Conservation (phyloP, 2,329 filamentous ascomycete genomes). For the Rhexocercosporidium sp. region DNA sequence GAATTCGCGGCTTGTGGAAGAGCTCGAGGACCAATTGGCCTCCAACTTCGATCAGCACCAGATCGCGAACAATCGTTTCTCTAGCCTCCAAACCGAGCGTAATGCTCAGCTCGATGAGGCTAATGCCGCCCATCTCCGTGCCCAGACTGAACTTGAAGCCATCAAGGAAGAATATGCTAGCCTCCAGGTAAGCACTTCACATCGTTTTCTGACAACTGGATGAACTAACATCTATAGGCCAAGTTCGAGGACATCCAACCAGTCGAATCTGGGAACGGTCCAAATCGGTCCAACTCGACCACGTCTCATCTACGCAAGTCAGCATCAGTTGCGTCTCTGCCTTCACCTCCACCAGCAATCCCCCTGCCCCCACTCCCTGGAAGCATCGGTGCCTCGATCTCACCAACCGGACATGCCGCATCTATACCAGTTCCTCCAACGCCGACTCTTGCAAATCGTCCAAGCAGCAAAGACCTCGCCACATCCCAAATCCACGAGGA, state of each 20-base stretch:
- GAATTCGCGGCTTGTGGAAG: slow-evolving; percentile 88
- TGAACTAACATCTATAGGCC: slow-evolving; percentile 49
- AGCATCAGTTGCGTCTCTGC: slow-evolving; percentile 79
- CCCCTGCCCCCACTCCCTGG: slow-evolving; percentile 90
- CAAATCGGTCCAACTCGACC: slow-evolving; percentile 62
- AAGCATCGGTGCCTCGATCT: slow-evolving; percentile 52
- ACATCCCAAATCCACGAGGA: slow-evolving; percentile 87
- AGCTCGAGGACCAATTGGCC: slow-evolving; percentile 95
- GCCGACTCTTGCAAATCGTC: slow-evolving; percentile 66
- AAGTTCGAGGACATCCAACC: slow-evolving; percentile 64
- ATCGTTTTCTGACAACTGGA: too few relatives aligned
- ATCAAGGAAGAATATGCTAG: slow-evolving; percentile 72
- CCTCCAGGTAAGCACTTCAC: slow-evolving; percentile 60
- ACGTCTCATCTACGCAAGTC: slow-evolving; percentile 71
- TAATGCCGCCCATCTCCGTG: slow-evolving; percentile 63
- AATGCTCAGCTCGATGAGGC: slow-evolving; percentile 80
- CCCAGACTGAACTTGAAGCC: slow-evolving; percentile 72
- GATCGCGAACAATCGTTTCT: slow-evolving; percentile 81
- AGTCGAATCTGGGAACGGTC: slow-evolving; percentile 35
- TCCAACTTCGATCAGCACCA: slow-evolving; percentile 95
- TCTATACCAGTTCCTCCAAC: slow-evolving; percentile 52
- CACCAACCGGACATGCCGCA: slow-evolving; percentile 49
- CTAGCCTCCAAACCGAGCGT: slow-evolving; percentile 77
- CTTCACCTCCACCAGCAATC: slow-evolving; percentile 92
- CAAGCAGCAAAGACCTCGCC: slow-evolving; percentile 79